Evolutionary conservation across 1,284 basidiomycete genomes (phyloP).

Genomic region (Inonotus obliquus): DNA sequence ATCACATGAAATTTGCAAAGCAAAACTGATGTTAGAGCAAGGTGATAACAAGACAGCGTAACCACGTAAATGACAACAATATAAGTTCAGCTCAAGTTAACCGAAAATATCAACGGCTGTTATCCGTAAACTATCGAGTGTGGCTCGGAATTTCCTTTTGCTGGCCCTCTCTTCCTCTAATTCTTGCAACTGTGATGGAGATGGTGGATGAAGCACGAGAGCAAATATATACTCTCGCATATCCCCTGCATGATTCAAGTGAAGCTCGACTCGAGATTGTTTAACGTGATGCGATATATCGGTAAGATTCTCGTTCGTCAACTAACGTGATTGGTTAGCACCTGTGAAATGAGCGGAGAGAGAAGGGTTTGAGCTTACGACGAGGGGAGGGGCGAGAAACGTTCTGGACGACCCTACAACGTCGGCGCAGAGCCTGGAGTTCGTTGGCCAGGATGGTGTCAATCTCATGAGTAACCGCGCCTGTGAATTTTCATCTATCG

Average conservation of each 20-base stretch:
- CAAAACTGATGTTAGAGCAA: not conserved
- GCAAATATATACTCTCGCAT: conserved; percentile 16
- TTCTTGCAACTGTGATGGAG: conserved; percentile 10
- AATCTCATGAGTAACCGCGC: not conserved
- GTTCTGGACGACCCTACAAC: not conserved
- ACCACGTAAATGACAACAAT: not conserved
- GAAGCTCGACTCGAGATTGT: conserved; percentile 7
- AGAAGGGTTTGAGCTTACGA: not conserved
- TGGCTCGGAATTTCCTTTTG: not conserved
- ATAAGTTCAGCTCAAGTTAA: not conserved
- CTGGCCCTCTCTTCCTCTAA: conserved; percentile 7
- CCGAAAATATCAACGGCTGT: conserved; percentile 11
- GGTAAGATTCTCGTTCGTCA: conserved; percentile 11
- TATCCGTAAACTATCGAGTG: conserved; percentile 3
- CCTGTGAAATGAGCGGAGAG: not conserved
- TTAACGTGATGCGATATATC: conserved; percentile 13
- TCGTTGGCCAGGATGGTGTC: conserved; percentile 12
- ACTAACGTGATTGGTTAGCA: not conserved
- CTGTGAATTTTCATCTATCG: not conserved
- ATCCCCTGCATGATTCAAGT: conserved; percentile 6
- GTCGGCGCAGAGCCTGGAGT: conserved; percentile 4
- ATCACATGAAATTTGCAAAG: not conserved
- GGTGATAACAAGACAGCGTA: not conserved
- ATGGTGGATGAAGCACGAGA: conserved; percentile 16
- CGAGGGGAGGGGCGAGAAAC: conserved; percentile 13